A percentile compares a stretch with the other conserved stretches of the same genome.
These are phyloP conservation scores for Carex arenaria DNA, from an alignment of 202 grass and related monocot genomes.

Conservation along the genomic window DNA sequence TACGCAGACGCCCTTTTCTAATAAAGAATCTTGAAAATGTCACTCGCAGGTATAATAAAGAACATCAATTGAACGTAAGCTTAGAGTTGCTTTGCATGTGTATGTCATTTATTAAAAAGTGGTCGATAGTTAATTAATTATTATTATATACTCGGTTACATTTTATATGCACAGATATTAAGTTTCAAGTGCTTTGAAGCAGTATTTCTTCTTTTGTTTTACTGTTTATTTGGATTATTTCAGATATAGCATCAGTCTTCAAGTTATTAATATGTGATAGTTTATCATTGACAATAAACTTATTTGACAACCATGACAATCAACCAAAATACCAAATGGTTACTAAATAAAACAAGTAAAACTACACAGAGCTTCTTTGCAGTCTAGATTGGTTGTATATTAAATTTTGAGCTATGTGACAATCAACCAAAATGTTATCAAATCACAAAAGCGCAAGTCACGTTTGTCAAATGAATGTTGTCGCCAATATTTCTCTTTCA, in stretches of 20 bases:
- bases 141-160: neutral
- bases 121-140: neutral
- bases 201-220: neutral
- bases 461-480: neutral
- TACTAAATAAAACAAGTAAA: neutral
- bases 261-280: neutral
- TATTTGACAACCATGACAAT: neutral
- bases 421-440: too few relatives aligned
- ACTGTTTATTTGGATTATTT: neutral
- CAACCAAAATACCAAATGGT: neutral
- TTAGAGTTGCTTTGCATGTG: neutral
- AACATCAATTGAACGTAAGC: neutral
- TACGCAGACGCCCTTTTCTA: constrained; percentile 74
- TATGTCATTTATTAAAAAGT: neutral
- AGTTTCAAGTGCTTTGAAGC: neutral
- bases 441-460: too few relatives aligned
- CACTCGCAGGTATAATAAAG: constrained; percentile 32
- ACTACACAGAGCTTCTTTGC: neutral
- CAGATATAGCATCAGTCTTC: neutral
- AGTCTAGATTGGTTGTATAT: neutral
- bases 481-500: neutral
- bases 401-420: too few relatives aligned
- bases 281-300: neutral
- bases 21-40: constrained; percentile 97
- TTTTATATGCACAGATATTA: neutral